A percentile compares a stretch with the other conserved stretches of the same genome.
Conservation (phyloP, 2,329 filamentous ascomycete species). For the Diaporthe vexans region DNA sequence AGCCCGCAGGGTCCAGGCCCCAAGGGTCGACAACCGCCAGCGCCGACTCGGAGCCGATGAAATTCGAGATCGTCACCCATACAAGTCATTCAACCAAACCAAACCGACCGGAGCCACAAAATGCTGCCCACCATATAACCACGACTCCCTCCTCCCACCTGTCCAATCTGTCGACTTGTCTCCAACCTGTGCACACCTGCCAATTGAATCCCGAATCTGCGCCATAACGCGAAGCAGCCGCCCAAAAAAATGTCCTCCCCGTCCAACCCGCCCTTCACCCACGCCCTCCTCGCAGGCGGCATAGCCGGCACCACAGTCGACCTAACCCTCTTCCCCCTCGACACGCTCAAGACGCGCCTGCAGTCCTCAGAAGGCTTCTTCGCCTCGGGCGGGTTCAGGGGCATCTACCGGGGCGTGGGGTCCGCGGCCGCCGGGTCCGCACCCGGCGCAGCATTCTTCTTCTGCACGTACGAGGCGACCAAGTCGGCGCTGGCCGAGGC, state of each 20-base stretch:
- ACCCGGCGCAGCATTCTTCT: conserved; percentile 96
- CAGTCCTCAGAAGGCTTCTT: conserved; percentile 86
- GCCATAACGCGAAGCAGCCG: not conserved
- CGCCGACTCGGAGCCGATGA: conserved; percentile 36
- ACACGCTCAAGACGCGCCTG: conserved; percentile 98
- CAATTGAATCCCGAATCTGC: not conserved
- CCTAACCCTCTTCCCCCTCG: conserved; percentile 95
- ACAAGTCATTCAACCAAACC: not conserved
- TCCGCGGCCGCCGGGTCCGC: conserved; percentile 91
- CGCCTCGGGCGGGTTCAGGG: conserved; percentile 86
- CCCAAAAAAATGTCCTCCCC: conserved; percentile 37
- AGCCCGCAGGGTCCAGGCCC: not conserved
- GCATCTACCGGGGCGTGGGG: conserved; percentile 94
- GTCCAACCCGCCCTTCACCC: conserved; percentile 64
- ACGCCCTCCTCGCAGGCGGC: conserved; percentile 83
- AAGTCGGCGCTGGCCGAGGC: conserved; percentile 66
- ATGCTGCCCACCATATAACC: conserved; percentile 32
- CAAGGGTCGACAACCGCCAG: not conserved
- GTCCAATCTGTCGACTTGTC: not conserved
- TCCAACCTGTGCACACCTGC: not conserved
- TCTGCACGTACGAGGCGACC: conserved; percentile 89
- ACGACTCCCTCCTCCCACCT: not conserved
- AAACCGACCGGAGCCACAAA: conserved; percentile 17
- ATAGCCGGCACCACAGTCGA: conserved; percentile 96
- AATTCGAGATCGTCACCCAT: conserved; percentile 4